These are phyloP conservation scores for Fusarium ambrosium DNA, from an alignment of 2,329 filamentous ascomycete species.

Conservation along the genomic window DNA sequence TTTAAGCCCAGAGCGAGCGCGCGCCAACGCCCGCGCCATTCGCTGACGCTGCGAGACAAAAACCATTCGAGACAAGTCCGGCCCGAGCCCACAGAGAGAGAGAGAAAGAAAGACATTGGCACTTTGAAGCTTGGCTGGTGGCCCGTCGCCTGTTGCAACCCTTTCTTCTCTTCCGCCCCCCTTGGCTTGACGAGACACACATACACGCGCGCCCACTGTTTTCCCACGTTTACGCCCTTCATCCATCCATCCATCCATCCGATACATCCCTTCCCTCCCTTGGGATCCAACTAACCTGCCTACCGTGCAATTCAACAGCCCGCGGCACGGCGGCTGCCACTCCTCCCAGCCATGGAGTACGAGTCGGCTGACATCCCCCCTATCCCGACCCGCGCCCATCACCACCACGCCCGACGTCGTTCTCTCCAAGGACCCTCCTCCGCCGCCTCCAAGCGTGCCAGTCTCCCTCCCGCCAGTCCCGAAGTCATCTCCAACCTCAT, in stretches of 20 bases:
- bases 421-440: slow-evolving; percentile 32
- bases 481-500: slow-evolving; percentile 79
- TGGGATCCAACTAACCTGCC: slow-evolving; percentile 31
- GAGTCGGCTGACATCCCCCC: slow-evolving; percentile 48
- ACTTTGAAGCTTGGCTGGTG: not conserved
- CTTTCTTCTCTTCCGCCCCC: not conserved
- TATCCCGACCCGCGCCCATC: slow-evolving; percentile 49
- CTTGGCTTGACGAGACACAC: not conserved
- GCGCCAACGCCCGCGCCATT: slow-evolving; percentile 9
- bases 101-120: not conserved
- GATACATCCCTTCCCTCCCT: slow-evolving; percentile 22
- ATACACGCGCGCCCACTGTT: not conserved
- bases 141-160: not conserved
- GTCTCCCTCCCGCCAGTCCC: slow-evolving; percentile 66
- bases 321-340: slow-evolving; percentile 28
- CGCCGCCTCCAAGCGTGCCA: slow-evolving; percentile 33
- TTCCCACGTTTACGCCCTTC: slow-evolving; percentile 2
- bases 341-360: slow-evolving; percentile 47
- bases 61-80: not conserved
- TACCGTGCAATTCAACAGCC: slow-evolving; percentile 20
- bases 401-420: slow-evolving; percentile 38
- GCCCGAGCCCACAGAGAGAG: not conserved
- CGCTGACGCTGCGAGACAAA: slow-evolving; percentile 1
- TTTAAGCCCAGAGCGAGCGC: not conserved
- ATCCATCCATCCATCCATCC: not conserved